Evolutionary conservation across 2,329 filamentous ascomycete genomes (phyloP), one percentile per base, ranked within the genome.

Genomic region (Aspergillus candidus): DNA sequence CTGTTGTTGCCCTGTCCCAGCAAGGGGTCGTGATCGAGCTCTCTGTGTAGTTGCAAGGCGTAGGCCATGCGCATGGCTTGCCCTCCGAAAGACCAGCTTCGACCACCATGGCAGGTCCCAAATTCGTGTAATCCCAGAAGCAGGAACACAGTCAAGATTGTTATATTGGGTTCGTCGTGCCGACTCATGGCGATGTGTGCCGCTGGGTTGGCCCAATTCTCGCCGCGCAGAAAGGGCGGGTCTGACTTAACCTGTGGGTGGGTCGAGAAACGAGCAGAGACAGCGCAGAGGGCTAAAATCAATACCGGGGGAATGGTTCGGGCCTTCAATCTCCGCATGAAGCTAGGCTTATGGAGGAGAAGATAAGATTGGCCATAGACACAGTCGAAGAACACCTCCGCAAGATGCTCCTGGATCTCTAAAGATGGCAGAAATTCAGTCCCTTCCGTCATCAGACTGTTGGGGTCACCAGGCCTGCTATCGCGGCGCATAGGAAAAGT

Each of bases 61-160:
- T 94, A 96, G 7, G 91, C 93, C 93, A 97, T 97, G 32, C 93
- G 80, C 59, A 95, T 89, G 11, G 91, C 93, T 73, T 94, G 90
- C 1, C 93, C 93, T 13, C 90, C 90, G 51, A 97, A 80, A 47
- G 94, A 88, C 93, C 93, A 98, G 63, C 90, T 96, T 53, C 91
- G 80, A 11, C 90, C 91, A 45, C 93, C 93, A 63, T 97, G 91
- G 61, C 93, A 97, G 11, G 91, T 97, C 43, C 93, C 93, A 57
- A 97, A 97, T 59, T 96, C 91, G 62, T 98, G 91, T 32, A 98
- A 74, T 3, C 89, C 90, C 12, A 97, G 76, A 13, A 97, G 79
- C 7, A 97, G 68, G 48, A 95, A 84, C 37, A 91, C 93, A 4
- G 90, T 96, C 36, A 98, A 69, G 34, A 96, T 94, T 2, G 91